Evolutionary conservation across 2,329 filamentous ascomycete species (phyloP).

Genomic region (Daldinia eschscholtzii): DNA sequence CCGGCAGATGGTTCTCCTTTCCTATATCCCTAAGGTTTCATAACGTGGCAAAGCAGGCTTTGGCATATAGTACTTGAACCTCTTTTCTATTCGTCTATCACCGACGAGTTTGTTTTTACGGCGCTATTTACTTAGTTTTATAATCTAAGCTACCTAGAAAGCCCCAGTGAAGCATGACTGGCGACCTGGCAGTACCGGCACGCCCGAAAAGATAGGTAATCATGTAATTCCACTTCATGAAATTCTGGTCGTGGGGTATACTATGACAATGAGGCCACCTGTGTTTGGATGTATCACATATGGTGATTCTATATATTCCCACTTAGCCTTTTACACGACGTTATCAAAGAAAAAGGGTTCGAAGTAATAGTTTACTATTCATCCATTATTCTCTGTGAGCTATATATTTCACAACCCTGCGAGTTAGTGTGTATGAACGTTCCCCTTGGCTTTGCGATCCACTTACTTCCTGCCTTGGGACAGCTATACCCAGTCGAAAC

Average conservation of each 20-base stretch:
- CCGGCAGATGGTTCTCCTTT: background rate
- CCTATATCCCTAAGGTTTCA: background rate
- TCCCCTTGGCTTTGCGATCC: background rate
- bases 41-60: conserved; percentile 5
- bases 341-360: background rate
- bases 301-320: background rate
- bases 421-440: too few relatives aligned
- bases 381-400: background rate
- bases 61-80: background rate
- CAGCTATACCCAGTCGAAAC: background rate
- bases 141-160: background rate
- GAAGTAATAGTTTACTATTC: background rate
- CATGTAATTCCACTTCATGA: background rate
- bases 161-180: background rate
- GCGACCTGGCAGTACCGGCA: background rate
- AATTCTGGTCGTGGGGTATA: background rate
- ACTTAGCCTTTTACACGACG: background rate
- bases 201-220: background rate
- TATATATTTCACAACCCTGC: background rate
- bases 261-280: background rate
- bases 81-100: background rate
- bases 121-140: background rate
- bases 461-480: background rate
- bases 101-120: too few relatives aligned
- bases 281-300: background rate